Conservation (phyloP, 2,329 filamentous ascomycete species). For the Zymoseptoria brevis region DNA sequence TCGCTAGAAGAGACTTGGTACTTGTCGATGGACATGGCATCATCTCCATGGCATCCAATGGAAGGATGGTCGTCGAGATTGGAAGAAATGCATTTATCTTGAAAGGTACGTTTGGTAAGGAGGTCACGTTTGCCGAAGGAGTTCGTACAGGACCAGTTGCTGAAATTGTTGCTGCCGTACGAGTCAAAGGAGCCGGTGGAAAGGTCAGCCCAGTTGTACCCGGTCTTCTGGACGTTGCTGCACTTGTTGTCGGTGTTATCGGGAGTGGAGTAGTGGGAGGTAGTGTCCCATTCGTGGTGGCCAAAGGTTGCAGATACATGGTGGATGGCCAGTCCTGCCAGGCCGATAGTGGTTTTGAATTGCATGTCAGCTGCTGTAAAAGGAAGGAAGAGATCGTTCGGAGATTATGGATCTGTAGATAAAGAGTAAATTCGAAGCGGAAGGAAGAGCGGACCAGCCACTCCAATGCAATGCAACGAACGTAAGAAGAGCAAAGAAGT, state of each 20-base stretch:
- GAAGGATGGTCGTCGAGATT: conserved; percentile 38
- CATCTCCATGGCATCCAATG: conserved; percentile 40
- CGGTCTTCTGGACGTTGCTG: conserved; percentile 56
- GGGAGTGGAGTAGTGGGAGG: conserved; percentile 56
- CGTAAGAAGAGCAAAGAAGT: background rate
- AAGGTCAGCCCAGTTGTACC: conserved; percentile 66
- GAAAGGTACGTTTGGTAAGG: conserved; percentile 39
- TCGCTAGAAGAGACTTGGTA: conserved; percentile 67
- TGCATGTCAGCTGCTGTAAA: conserved; percentile 8
- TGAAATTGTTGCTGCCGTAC: conserved; percentile 68
- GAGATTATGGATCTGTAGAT: background rate
- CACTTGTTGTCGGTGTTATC: conserved; percentile 71
- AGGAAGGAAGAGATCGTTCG: background rate
- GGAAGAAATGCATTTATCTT: conserved; percentile 36
- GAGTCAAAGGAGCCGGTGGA: conserved; percentile 50
- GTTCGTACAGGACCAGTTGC: conserved; percentile 61
- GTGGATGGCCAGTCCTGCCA: conserved; percentile 33
- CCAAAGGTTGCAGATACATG: conserved; percentile 34
- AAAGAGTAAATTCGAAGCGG: background rate
- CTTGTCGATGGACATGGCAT: conserved; percentile 64
- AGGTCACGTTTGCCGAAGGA: conserved; percentile 53
- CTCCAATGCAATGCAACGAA: background rate
- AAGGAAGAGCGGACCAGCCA: background rate
- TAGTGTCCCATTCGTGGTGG: conserved; percentile 41
- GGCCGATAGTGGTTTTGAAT: conserved; percentile 11